Evolutionary conservation across 352 stramenopile genomes (phyloP), one percentile per base, ranked within the genome.

Genomic region (Phytophthora macrochlamydospora): DNA sequence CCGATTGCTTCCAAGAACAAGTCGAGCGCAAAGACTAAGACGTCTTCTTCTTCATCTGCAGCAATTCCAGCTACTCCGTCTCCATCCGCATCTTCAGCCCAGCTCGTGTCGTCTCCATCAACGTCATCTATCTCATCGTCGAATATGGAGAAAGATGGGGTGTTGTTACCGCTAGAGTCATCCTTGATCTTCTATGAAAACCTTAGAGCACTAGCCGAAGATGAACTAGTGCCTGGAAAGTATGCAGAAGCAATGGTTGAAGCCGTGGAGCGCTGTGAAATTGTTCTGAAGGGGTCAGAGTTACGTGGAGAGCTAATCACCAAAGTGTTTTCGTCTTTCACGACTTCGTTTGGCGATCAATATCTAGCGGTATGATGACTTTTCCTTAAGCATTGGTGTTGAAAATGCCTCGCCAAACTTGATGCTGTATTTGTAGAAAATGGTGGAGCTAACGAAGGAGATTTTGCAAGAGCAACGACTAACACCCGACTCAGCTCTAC

Each of bases 251-350:
- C 65, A 8, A 74, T 91, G 69, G 65, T 71, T 44, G 83, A 80
- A 48, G 65, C 76, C 0, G 65, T 91, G 32, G 62, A 55, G 2
- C 80, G 85, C 13, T 91, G 87, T 50, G 73, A 87, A 18, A 62
- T 91, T 42, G 75, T 94, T 4, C 56, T 94, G 42, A 89, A 89
- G 31, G 77, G 82, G 40, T 83, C 79, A 8, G 87, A 94, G 43
- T 50, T 93, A 56, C 77, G 76, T 5, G 77, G 75, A 1, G 87
- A 94, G 48, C 57, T 94, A 11, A 58, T 90, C 30, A 91, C 84
- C 9, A 91, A 90, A 48, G 31, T 90, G 3, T 93, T 90, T 55
- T 80, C 76, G 9, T 83, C 71, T 1, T 92, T 91, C 51, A 64
- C 77, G 29, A 67, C 70, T 3, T 76, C 77, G 11, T 92, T 81